Percentiles rank a stretch among this genome's conserved stretches.
Evolutionary conservation across 345 rosid genomes (phyloP).

Genomic region (Toxicodendron radicans): DNA sequence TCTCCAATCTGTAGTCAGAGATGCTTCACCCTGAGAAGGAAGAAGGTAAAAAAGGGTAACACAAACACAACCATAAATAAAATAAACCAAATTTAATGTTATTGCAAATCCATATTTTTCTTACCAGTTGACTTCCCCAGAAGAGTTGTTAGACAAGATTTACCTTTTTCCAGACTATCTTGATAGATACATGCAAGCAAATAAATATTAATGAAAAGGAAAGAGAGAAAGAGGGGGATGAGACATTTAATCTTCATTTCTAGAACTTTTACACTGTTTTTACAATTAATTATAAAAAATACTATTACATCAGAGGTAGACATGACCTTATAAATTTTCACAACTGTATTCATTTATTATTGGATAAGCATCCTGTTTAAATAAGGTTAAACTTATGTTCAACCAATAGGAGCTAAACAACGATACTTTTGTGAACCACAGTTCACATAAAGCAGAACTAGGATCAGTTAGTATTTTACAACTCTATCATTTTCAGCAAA

Average conservation of each 20-base stretch:
- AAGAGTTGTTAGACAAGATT: neutral
- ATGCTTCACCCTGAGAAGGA: slow-evolving; percentile 19
- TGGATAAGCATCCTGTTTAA: slow-evolving; percentile 10
- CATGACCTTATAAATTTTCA: neutral
- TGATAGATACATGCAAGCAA: neutral
- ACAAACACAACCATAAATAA: neutral
- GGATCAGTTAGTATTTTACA: slow-evolving; percentile 22
- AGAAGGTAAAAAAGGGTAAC: neutral
- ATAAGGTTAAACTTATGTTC: slow-evolving; percentile 57
- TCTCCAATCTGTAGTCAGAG: neutral
- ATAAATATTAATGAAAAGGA: neutral
- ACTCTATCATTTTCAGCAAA: slow-evolving; percentile 54
- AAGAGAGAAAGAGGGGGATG: neutral
- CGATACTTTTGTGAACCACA: slow-evolving; percentile 39
- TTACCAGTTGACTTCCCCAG: neutral
- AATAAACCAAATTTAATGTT: neutral
- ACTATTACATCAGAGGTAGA: neutral
- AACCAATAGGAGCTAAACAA: slow-evolving; percentile 35
- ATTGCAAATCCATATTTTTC: neutral
- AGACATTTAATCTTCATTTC: slow-evolving; percentile 19
- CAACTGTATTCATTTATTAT: slow-evolving; percentile 11
- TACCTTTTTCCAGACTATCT: neutral
- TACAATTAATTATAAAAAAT: slow-evolving; percentile 4
- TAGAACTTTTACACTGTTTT: slow-evolving; percentile 20
- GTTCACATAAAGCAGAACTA: slow-evolving; percentile 40